phyloP scores from a whole-genome alignment of 164 flowering plant species.

The Saururus chinensis region DNA sequence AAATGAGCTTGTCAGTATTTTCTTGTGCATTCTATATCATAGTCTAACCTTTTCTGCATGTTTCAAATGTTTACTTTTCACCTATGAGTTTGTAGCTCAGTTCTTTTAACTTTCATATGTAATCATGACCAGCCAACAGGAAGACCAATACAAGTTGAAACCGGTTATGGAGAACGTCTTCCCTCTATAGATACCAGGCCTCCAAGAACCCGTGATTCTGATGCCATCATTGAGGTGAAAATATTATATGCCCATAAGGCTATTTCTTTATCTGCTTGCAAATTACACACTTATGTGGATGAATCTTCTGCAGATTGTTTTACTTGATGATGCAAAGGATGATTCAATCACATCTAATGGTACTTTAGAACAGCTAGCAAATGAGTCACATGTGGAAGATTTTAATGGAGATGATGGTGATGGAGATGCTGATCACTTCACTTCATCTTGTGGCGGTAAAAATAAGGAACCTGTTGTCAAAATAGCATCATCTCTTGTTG shows the following conservation, averaged over 20 bases:
- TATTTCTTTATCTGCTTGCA: neutral
- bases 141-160: conserved; percentile 64
- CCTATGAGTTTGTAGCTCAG: neutral
- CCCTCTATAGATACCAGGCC: conserved; percentile 53
- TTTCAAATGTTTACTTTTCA: too few relatives aligned
- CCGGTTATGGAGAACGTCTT: conserved; percentile 41
- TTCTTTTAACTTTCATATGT: neutral
- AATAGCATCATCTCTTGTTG: conserved; percentile 22
- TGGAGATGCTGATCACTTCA: conserved; percentile 25
- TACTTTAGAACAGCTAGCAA: conserved; percentile 25
- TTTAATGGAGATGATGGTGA: conserved; percentile 23
- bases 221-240: conserved; percentile 90
- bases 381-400: conserved; percentile 31
- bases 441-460: conserved; percentile 24
- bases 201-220: conserved; percentile 49
- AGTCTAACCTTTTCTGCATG: too few relatives aligned
- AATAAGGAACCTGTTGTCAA: conserved; percentile 30
- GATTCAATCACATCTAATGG: conserved; percentile 45
- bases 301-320: conserved; percentile 53
- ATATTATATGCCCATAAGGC: too few relatives aligned
- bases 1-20: too few relatives aligned
- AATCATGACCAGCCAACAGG: conserved; percentile 66
- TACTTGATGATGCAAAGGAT: conserved; percentile 58
- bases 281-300: neutral
- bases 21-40: too few relatives aligned